These are phyloP conservation scores for Prunus kanzakura DNA, from an alignment of 306 rosid species.

Conservation along the genomic window DNA sequence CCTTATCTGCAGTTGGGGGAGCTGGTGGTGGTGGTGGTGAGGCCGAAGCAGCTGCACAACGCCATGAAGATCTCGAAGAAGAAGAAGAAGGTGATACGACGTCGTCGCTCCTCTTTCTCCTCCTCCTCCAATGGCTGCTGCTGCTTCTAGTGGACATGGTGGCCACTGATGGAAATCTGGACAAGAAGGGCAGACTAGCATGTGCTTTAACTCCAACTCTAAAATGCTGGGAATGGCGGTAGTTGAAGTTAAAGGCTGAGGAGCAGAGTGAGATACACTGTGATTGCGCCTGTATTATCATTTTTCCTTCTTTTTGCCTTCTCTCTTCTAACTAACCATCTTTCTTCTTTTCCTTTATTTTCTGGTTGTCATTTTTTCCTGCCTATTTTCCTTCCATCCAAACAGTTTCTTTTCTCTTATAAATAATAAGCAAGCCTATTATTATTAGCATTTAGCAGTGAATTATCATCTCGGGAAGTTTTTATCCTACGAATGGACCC, in stretches of 20 bases:
- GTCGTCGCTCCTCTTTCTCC: neutral
- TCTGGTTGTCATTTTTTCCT: neutral
- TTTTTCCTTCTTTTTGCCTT: neutral
- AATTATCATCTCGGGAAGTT: neutral
- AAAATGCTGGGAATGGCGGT: neutral
- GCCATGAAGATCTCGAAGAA: constrained; percentile 14
- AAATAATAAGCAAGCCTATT: neutral
- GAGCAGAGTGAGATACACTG: neutral
- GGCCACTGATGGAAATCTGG: neutral
- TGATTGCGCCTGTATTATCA: neutral
- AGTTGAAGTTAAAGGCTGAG: neutral
- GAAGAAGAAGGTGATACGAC: neutral
- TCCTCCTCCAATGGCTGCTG: neutral
- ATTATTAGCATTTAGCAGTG: no score
- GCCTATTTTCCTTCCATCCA: constrained; percentile 2
- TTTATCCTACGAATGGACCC: neutral
- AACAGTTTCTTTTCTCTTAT: neutral
- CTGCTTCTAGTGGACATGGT: neutral
- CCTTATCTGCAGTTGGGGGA: constrained; percentile 26
- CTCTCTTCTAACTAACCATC: neutral
- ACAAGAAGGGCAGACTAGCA: neutral
- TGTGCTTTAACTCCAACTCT: neutral
- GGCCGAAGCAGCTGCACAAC: constrained; percentile 10
- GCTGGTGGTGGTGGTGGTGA: neutral
- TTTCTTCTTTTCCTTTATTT: neutral